Conservation (phyloP, 2,329 filamentous ascomycete genomes). For the Tolypocladium cylindrosporum region DNA sequence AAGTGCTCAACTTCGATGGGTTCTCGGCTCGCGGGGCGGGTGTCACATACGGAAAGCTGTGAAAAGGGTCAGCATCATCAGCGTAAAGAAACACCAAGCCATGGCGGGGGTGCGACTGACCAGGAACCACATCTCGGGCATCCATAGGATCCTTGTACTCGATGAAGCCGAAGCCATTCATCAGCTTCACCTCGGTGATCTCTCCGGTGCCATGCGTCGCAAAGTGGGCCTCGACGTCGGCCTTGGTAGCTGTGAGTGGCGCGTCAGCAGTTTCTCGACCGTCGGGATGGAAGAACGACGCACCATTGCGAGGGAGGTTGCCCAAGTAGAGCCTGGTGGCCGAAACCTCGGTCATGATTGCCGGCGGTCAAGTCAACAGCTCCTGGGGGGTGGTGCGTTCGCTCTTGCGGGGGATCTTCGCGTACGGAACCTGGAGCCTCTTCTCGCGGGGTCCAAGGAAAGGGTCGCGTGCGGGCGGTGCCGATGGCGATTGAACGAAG, state of each 20-base stretch:
- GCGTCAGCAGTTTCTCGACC: conserved; percentile 31
- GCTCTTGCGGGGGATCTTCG: neutral
- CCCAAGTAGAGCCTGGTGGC: conserved; percentile 93
- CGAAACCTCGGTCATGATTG: conserved; percentile 76
- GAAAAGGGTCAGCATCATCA: conserved; percentile 12
- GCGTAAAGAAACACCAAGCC: neutral
- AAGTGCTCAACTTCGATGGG: neutral
- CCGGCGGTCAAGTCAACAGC: conserved; percentile 5
- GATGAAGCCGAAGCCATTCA: conserved; percentile 99
- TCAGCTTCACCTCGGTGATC: conserved; percentile 98
- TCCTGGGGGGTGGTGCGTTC: neutral
- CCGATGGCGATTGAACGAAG: neutral
- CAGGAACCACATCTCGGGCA: conserved; percentile 94
- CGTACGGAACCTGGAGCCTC: neutral
- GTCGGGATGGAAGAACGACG: conserved; percentile 16
- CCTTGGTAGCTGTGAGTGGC: conserved; percentile 72
- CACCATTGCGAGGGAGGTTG: conserved; percentile 94
- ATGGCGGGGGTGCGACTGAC: conserved; percentile 42
- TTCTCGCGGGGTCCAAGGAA: neutral
- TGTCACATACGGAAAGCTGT: conserved; percentile 52
- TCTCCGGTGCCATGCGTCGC: conserved; percentile 91
- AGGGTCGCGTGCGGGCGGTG: neutral
- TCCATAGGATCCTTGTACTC: conserved; percentile 99
- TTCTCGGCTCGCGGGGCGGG: neutral
- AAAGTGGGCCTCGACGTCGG: conserved; percentile 94